These are phyloP conservation scores for Arctostaphylos glauca DNA, from an alignment of 148 eudicot genomes.

Conservation along the genomic window DNA sequence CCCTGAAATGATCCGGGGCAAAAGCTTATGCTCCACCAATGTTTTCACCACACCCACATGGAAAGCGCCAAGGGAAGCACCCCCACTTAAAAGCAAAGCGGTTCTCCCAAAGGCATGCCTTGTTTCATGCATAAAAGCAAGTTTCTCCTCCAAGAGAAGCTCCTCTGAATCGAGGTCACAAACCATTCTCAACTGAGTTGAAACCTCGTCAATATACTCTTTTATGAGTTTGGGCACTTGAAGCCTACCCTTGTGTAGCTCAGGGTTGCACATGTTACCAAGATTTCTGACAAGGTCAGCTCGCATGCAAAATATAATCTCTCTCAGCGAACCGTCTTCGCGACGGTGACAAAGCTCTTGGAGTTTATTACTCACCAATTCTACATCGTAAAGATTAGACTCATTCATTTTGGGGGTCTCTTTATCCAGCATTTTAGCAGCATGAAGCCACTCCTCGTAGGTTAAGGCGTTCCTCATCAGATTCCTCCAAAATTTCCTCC, in stretches of 20 bases:
- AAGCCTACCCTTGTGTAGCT: conserved; percentile 91
- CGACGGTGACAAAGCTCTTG: conserved; percentile 84
- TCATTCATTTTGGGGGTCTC: conserved; percentile 73
- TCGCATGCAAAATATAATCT: conserved; percentile 85
- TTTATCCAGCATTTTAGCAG: conserved; percentile 85
- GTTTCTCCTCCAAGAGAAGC: conserved; percentile 86
- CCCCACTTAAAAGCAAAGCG: conserved; percentile 94
- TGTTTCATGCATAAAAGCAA: conserved; percentile 95
- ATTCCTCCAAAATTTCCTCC: conserved; percentile 94
- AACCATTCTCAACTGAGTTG: conserved; percentile 86
- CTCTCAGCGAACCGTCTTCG: conserved; percentile 73
- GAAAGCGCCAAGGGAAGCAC: conserved; percentile 93
- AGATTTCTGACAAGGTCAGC: conserved; percentile 88
- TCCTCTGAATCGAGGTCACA: conserved; percentile 87
- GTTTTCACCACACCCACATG: conserved; percentile 94
- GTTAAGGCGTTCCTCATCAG: conserved; percentile 75
- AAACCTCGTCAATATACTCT: conserved; percentile 90
- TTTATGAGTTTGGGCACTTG: conserved; percentile 87
- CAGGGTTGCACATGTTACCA: conserved; percentile 94
- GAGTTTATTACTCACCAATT: conserved; percentile 80
- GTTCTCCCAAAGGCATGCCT: conserved; percentile 97
- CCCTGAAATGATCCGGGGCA: conserved; percentile 91
- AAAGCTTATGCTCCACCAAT: conserved; percentile 81
- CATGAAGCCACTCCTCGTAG: conserved; percentile 96
- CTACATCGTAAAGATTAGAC: conserved; percentile 69